A percentile compares a stretch with the other conserved stretches of the same genome.
These are phyloP conservation scores for Tetradesmus obliquus DNA, from an alignment of 139 green algal genomes.

Conservation along the genomic window DNA sequence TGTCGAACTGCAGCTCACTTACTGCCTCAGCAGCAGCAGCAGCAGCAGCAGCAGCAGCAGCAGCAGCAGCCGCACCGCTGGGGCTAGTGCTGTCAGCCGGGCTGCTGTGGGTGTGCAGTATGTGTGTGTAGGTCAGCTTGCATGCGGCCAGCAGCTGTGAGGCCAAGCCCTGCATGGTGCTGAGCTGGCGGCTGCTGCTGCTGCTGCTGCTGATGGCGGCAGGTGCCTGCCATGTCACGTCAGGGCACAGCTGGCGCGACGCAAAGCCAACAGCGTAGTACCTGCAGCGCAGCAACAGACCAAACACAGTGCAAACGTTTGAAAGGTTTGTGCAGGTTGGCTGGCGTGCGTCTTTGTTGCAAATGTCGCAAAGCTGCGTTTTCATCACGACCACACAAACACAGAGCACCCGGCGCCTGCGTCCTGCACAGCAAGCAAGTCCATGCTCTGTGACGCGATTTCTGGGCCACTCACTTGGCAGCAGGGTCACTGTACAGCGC, in stretches of 20 bases:
- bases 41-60: too few relatives aligned
- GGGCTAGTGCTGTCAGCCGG: too few relatives aligned
- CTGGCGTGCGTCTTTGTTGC: too few relatives aligned
- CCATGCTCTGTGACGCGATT: too few relatives aligned
- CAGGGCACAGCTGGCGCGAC: neutral
- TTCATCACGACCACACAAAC: too few relatives aligned
- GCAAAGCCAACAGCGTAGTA: slow-evolving; percentile 2
- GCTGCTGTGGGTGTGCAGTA: neutral
- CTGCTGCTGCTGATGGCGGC: neutral
- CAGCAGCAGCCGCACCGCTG: neutral
- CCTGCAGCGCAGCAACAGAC: neutral
- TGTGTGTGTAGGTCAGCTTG: neutral
- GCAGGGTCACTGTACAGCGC: neutral
- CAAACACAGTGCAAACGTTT: too few relatives aligned
- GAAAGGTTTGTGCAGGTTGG: too few relatives aligned
- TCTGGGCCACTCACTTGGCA: neutral
- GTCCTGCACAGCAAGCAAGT: too few relatives aligned
- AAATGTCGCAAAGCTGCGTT: too few relatives aligned
- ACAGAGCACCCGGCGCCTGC: too few relatives aligned
- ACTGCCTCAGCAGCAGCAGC: neutral
- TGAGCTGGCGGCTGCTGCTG: neutral
- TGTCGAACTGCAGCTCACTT: neutral
- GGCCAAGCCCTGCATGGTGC: neutral
- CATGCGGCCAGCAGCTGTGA: neutral
- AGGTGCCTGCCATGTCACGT: neutral